Evolutionary conservation across 1,284 basidiomycete genomes (phyloP), one percentile per base, ranked within the genome.

Genomic region (Melanopsichium pennsylvanicum): DNA sequence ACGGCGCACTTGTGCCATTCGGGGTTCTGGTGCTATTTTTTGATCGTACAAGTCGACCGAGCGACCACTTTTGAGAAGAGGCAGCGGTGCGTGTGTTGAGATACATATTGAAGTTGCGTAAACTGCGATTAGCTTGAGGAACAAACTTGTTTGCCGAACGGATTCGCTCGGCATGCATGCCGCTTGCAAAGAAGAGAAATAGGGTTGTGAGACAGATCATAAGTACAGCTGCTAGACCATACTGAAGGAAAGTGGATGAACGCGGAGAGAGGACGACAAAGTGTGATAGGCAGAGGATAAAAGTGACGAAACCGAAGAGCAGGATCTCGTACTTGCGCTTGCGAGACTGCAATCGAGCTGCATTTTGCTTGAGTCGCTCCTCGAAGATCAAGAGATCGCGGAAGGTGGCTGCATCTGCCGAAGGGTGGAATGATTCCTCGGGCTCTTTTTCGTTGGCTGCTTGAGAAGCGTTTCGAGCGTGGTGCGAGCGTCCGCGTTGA

Each of bases 71-170:
- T 4, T 32, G 37, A 7, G 39, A 29, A 5, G 87, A 60, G 83
- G 90, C 87, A 2, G 88, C 88, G 69, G 88, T 88, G 45, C 91
- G 89, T 74, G 95, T 91, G 83, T 97, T 97, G 73, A 98, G 86
- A 78, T 93, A 92, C 88, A 98, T 95, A 82, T 98, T 97, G 82
- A 97, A 90, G 22, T 88, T 90, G 22, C 95, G 87, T 25, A 98
- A 84, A 0, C 93, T 88, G 36, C 90, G 87, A 82, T 98, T 98
- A 10, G 94, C 92, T 75, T 97, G 95, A 1, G 93, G 94, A 16
- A 97, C 91, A 79, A 97, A 98, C 93, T 90, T 89, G 83, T 97
- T 93, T 9, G 95, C 93, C 77, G 97, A 97, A 0, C 88, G 89
- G 71, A 98, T 96, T 84, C 95, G 93, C 82, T 97, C 94, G 8